Base-by-base conservation (phyloP, 2,329 filamentous ascomycete species). In the Dactylellina leptospora region DNA sequence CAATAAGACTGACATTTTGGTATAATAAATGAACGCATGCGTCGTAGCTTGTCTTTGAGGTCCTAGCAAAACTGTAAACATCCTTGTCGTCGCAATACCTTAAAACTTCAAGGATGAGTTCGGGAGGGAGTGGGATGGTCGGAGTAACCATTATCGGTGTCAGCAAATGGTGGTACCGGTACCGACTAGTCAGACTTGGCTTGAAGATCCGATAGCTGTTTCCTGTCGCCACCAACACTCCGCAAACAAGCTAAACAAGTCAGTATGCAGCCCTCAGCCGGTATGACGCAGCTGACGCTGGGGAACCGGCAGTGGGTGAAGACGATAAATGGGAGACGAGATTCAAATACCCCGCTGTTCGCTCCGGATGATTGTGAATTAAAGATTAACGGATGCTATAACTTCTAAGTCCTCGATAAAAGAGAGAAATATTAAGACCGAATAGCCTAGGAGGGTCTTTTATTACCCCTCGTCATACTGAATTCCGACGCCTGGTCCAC, bases 261-360 rank as follows among this genome's bases (percentile, higher is more conserved):
- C 25, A 8, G 27, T 45, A 51, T 51, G 44, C 23, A 54, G 51
- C 11, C n/a, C n/a, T n/a, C n/a, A n/a, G n/a, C 9, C 23, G 33
- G 11, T 40, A 66, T 66, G 61, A 66, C 61, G 61, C 47, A 66
- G 51, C 61, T 66, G 61, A 66, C 61, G 18, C 18, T 16, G 51
- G 25, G 50, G 56, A 48, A 47, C 11, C 11, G 22, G 3, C 20
- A 33, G n/a, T 6, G 8, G 13, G 44, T 23, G 30, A 42, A 58
- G 16, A 50, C 27, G 22, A 33, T n/a, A n/a, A n/a, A n/a, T n/a
- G 61, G 23, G 23, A 53, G 23, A 22, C 53, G 33, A 44, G 44
- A 33, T 36, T 30, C 28, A 60, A 25, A 50, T 38, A 40, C 44
- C 56, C 56, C 28, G 13, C 28, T 1, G 28, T 20, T 42, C 40